Base-by-base conservation (phyloP, 1,284 basidiomycete genomes). In the Trametes sp. region DNA sequence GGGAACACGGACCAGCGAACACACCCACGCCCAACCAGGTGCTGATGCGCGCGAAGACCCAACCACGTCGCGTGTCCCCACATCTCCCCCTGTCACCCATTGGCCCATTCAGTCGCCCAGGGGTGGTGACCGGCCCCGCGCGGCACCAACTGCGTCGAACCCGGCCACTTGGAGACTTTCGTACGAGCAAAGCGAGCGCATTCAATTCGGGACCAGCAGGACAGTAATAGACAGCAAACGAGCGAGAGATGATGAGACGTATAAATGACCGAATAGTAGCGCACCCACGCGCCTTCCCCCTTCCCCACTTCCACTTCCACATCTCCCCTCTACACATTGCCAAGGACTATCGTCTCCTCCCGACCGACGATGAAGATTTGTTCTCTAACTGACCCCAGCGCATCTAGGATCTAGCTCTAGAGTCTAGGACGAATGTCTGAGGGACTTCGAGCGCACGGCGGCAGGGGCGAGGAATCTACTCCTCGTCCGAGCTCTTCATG, bases 401-500 rank as follows among this genome's bases (percentile, higher is more conserved):
- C 38, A n/a, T 64, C 62, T 61, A 64, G 36, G 46, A 36, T 54
- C 51, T 51, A 51, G 46, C 52, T 64, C 59, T 64, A 41, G 10
- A 16, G 49, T 64, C 57, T 63, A 59, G 26, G 56, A 48, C 53
- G 24, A 29, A 38, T 23, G 19, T 33, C 45, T 55, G 21, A 46
- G 35, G 28, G 21, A n/a, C 19, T 28, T 19, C 16, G 38, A 41
- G 35, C 38, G 13, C 36, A 9, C 26, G n/a, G n/a, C n/a, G n/a
- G 31, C 23, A 45, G 5, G 11, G 19, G 11, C 38, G 28, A 16
- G 42, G 19, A 48, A 48, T 55, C 36, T 54, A 69, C 75, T 90
- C 81, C 73, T 93, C 90, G 29, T 89, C 86, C 48, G 82, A 70
- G 57, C 76, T 85, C 77, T 87, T 85, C 82, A 96, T 75, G 64